phyloP scores from a whole-genome alignment of 306 rosid genomes.

The Cucurbita argyrosperma region DNA sequence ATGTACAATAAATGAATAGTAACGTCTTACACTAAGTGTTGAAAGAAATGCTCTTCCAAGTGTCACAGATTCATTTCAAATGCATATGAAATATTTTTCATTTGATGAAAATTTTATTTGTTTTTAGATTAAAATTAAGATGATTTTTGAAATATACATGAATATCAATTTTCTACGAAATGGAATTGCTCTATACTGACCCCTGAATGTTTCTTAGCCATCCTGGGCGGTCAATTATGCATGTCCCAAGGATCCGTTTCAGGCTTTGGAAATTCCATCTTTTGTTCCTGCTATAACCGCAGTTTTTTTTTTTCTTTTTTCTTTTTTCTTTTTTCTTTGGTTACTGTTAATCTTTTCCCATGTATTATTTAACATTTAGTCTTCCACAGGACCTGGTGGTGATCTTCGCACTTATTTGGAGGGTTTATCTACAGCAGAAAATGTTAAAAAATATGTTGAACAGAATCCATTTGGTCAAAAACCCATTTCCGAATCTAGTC shows the following conservation, averaged over 20 bases:
- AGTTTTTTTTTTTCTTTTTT: background rate
- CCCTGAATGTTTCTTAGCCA: background rate
- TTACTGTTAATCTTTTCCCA: background rate
- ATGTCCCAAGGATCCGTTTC: background rate
- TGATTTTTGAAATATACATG: background rate
- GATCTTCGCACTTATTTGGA: constrained; percentile 52
- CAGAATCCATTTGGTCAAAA: constrained; percentile 65
- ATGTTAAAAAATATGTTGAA: constrained; percentile 46
- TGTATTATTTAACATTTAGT: background rate
- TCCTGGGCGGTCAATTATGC: background rate
- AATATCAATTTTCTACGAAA: background rate
- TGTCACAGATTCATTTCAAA: background rate
- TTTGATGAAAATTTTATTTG: background rate
- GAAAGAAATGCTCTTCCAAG: no score
- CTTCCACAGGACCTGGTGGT: constrained; percentile 60
- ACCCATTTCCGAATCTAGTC: constrained; percentile 37
- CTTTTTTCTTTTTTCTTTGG: background rate
- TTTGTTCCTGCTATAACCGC: background rate
- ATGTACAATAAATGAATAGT: background rate
- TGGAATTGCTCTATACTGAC: background rate
- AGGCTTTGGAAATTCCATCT: background rate
- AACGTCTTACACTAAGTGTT: no score
- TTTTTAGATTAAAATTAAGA: background rate
- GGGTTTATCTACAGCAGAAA: constrained; percentile 39
- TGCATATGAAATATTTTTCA: background rate